phyloP scores from a whole-genome alignment of 2,329 filamentous ascomycete species.

The Penicillium oxalicum region DNA sequence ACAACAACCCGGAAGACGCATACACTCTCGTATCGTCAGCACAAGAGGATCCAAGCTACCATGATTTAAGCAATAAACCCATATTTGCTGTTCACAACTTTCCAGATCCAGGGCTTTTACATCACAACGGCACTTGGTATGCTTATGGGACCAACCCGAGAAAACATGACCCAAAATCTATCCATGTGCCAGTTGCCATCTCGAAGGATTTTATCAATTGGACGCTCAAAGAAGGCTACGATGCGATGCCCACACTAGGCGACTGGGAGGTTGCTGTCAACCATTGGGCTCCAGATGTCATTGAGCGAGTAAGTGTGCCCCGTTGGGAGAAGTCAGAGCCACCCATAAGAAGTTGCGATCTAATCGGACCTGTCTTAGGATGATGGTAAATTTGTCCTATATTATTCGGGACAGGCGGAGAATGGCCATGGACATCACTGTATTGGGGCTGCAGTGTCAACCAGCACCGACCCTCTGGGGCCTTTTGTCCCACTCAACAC shows the following conservation, averaged over 20 bases:
- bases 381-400: constrained; percentile 51
- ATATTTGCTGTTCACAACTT: constrained; percentile 23
- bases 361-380: constrained; percentile 15
- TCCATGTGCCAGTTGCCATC: constrained; percentile 50
- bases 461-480: constrained; percentile 18
- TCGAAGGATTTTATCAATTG: constrained; percentile 45
- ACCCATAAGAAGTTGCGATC: neutral
- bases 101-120: constrained; percentile 26
- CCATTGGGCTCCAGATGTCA: constrained; percentile 58
- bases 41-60: constrained; percentile 15
- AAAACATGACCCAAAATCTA: constrained; percentile 12
- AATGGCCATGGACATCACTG: constrained; percentile 45
- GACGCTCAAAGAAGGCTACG: constrained; percentile 40
- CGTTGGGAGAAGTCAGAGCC: neutral
- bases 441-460: constrained; percentile 49
- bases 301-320: constrained; percentile 34
- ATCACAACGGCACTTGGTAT: constrained; percentile 31
- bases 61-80: constrained; percentile 15
- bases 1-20: constrained; percentile 1
- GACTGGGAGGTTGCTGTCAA: constrained; percentile 49
- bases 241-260: constrained; percentile 48
- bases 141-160: constrained; percentile 27
- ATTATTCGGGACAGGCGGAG: constrained; percentile 49
- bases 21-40: constrained; percentile 3
- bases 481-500: constrained; percentile 46